Base-by-base conservation (phyloP, 2,329 filamentous ascomycete genomes). In the Aaosphaeria arxii region DNA sequence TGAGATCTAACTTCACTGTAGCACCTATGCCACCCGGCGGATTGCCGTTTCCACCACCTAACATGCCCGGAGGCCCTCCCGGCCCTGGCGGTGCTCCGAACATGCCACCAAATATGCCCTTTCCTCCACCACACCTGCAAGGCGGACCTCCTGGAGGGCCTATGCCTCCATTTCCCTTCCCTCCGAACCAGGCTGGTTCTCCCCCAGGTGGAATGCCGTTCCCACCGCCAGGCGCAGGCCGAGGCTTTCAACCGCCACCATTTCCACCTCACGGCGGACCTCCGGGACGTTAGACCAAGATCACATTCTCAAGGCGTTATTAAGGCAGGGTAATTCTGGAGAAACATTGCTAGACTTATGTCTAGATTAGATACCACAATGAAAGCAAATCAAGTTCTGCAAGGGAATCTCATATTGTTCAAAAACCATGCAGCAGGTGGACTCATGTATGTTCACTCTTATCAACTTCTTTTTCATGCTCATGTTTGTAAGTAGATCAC, bases 201-300 rank as follows among this genome's bases (percentile, higher is more conserved):
- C 70, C 67, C 7, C 65, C 67, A 4, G 61, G 59, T 28, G 61
- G 61, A n/a, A 67, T 71, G 60, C 71, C 68, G 1, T 71, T 72
- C 48, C 70, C 71, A 30, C 71, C 71, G 13, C 71, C 71, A 31
- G 62, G 59, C 24, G 60, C 55, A 6, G 43, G 30, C 9, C 29
- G 24, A 9, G 11, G n/a, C 7, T 17, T 7, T 11, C 24, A 24
- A 9, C 9, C 9, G 24, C 24, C 31, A 11, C 41, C 41, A 30
- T 43, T 43, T 17, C 41, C 41, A 32, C 41, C 41, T 11, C 7
- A 43, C 41, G 55, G 58, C 24, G 58, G 58, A 33, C 55, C 57
- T 11, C 60, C 61, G 17, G 55, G 57, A 9, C 43, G 56, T 17
- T 65, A 32, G 24, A 43, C 17, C 17, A 24, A 36, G 13, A 36